Conservation (phyloP, 306 rosid genomes). For the Adenanthera pavonina region DNA sequence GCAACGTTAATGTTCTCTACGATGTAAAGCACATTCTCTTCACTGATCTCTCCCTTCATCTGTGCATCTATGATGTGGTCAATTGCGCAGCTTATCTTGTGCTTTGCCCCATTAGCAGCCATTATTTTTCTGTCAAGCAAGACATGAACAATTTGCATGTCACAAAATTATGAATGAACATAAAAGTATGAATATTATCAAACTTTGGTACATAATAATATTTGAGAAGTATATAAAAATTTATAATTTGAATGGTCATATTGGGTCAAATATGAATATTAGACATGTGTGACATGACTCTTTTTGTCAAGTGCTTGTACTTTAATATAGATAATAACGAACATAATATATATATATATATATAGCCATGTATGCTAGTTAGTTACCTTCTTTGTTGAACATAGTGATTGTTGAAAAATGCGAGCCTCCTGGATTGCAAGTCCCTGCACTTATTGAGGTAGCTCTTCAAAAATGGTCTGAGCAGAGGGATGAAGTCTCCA, state of each 20-base stretch:
- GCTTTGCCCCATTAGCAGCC: constrained; percentile 69
- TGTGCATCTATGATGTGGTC: constrained; percentile 87
- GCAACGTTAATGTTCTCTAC: constrained; percentile 90
- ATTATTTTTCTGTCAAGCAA: constrained; percentile 59
- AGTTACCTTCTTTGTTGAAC: constrained; percentile 69
- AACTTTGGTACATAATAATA: neutral
- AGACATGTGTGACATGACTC: too few relatives aligned
- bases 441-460: constrained; percentile 84
- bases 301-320: too few relatives aligned
- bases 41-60: constrained; percentile 78
- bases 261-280: too few relatives aligned
- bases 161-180: neutral
- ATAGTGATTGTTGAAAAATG: constrained; percentile 69
- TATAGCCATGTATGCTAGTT: neutral
- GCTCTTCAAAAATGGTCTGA: constrained; percentile 72
- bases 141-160: neutral
- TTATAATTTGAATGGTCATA: too few relatives aligned
- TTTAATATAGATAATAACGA: too few relatives aligned
- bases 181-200: neutral
- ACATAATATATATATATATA: too few relatives aligned
- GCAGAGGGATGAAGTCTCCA: constrained; percentile 89
- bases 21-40: constrained; percentile 75
- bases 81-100: constrained; percentile 77
- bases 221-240: neutral
- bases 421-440: constrained; percentile 68